Evolutionary conservation across 257 asterid species (phyloP).

Genomic region (Solanum sitiens): DNA sequence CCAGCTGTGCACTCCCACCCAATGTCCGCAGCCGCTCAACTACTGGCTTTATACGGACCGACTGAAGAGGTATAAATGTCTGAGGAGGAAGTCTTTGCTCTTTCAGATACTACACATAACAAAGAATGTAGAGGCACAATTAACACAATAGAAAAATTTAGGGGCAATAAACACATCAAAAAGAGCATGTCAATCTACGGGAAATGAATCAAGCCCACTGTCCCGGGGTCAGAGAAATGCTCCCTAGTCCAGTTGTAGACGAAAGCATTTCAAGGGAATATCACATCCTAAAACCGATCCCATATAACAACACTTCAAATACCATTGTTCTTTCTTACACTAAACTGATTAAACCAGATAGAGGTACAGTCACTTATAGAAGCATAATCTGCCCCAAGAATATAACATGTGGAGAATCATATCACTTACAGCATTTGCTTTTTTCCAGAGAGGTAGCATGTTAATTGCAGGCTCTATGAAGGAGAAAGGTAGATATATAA

Average conservation of each 20-base stretch:
- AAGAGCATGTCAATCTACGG: background rate
- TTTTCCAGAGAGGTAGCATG: background rate
- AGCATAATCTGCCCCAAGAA: background rate
- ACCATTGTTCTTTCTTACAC: background rate
- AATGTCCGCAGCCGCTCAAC: slow-evolving; percentile 78
- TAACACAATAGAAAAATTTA: background rate
- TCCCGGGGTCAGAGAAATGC: background rate
- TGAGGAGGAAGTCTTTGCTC: slow-evolving; percentile 99
- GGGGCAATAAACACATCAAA: background rate
- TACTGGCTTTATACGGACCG: slow-evolving; percentile 91
- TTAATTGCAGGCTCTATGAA: background rate
- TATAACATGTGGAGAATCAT: background rate
- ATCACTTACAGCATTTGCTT: background rate
- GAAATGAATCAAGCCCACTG: background rate
- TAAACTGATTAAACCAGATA: background rate
- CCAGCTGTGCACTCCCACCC: slow-evolving; percentile 90
- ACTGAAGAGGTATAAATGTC: slow-evolving; percentile 91
- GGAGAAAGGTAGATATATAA: background rate
- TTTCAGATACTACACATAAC: slow-evolving; percentile 69
- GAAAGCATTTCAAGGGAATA: background rate
- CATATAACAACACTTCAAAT: background rate
- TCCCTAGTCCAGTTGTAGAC: background rate
- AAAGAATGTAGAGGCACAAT: background rate
- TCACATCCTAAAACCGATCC: background rate
- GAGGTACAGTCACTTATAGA: background rate